Conservation (phyloP, 257 asterid genomes). For the Petrea volubilis region DNA sequence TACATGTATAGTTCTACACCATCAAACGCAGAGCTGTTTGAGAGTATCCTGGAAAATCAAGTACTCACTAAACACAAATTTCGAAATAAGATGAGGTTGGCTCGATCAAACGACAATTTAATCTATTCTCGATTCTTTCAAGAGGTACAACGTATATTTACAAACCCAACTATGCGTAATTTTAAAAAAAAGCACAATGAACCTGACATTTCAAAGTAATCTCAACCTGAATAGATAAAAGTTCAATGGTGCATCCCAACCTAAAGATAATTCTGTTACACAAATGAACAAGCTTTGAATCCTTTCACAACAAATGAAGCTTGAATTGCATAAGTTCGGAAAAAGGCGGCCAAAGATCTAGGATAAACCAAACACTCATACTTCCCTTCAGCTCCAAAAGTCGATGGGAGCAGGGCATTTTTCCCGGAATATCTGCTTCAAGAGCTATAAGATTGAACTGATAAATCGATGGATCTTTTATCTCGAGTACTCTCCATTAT, state of each 20-base stretch:
- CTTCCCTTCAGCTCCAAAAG: background rate
- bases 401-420: background rate
- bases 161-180: background rate
- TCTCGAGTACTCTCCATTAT: slow-evolving; percentile 23
- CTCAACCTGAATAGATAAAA: background rate
- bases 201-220: background rate
- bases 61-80: background rate
- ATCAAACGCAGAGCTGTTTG: background rate
- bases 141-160: background rate
- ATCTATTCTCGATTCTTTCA: background rate
- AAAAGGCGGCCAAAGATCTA: background rate
- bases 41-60: background rate
- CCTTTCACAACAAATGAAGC: background rate
- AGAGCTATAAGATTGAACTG: slow-evolving; percentile 3
- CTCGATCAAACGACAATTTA: background rate
- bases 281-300: background rate
- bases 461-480: background rate
- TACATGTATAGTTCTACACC: too few species aligned
- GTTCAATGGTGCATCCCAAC: background rate
- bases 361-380: background rate
- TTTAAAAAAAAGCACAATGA: background rate
- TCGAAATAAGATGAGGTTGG: background rate
- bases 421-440: background rate
- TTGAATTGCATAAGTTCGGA: background rate
- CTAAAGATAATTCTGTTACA: slow-evolving; percentile 5